phyloP scores from a whole-genome alignment of 306 rosid genomes.

The Trifolium dubium region DNA sequence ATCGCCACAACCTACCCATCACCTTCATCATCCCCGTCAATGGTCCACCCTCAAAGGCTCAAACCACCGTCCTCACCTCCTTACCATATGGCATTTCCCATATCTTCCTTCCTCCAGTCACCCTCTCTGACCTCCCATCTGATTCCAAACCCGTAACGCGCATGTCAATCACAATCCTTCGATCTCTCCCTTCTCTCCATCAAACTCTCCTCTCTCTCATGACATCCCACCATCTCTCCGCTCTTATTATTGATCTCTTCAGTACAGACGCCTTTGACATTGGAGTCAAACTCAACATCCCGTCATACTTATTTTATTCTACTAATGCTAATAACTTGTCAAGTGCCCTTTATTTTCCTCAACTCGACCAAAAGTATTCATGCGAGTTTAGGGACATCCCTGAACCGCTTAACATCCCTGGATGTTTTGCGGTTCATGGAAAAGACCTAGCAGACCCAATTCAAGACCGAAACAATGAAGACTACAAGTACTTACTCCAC shows the following conservation, averaged over 20 bases:
- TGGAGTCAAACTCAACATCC: conserved; percentile 48
- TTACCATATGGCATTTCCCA: conserved; percentile 41
- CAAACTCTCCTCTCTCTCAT: conserved; percentile 14
- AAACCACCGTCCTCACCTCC: conserved; percentile 47
- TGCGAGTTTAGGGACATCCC: conserved; percentile 54
- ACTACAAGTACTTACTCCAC: conserved; percentile 55
- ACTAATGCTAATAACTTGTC: conserved; percentile 57
- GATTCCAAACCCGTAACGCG: conserved; percentile 28
- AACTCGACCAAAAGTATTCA: conserved; percentile 47
- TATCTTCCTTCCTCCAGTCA: conserved; percentile 37
- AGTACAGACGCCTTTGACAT: conserved; percentile 64
- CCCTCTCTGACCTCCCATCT: conserved; percentile 32
- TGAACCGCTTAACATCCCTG: conserved; percentile 63
- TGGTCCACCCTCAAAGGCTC: conserved; percentile 59
- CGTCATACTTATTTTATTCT: conserved; percentile 54
- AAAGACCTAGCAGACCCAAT: conserved; percentile 58
- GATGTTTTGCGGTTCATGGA: conserved; percentile 59
- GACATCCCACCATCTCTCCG: conserved; percentile 26
- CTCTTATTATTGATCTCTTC: conserved; percentile 61
- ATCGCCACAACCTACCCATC: conserved; percentile 43
- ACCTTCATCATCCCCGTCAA: conserved; percentile 64
- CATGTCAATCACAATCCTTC: conserved; percentile 41
- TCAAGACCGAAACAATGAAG: conserved; percentile 65
- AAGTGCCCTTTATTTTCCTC: conserved; percentile 49
- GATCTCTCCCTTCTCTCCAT: conserved; percentile 47